A percentile compares a stretch with the other conserved stretches of the same genome.
These are phyloP conservation scores for Chenopodium berlandieri DNA, from an alignment of 148 eudicot species.

Conservation along the genomic window DNA sequence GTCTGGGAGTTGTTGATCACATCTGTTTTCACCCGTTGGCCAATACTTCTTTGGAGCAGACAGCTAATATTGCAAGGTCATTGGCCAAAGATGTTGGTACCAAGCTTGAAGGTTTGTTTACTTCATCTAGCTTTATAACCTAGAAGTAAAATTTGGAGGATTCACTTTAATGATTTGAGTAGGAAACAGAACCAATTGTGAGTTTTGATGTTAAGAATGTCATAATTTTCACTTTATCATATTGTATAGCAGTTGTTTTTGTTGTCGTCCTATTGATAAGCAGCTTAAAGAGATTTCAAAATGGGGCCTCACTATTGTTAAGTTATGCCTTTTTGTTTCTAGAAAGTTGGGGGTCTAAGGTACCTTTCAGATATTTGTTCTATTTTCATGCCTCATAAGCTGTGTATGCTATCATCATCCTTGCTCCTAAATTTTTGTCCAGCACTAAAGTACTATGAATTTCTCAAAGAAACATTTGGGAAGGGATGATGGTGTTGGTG, in stretches of 20 bases:
- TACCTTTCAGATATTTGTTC: neutral
- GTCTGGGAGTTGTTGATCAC: conserved; percentile 92
- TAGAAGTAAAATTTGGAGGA: neutral
- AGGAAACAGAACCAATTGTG: neutral
- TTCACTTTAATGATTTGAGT: neutral
- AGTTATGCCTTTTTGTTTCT: neutral
- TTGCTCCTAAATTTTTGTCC: neutral
- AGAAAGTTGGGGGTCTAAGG: neutral
- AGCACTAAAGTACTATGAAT: neutral
- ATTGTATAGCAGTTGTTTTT: neutral
- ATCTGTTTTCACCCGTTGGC: conserved; percentile 79
- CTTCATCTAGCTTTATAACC: neutral
- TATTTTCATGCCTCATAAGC: neutral
- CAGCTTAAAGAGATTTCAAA: neutral
- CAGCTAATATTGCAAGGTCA: conserved; percentile 57
- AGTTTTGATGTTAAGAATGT: too few species aligned
- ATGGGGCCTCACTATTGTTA: neutral
- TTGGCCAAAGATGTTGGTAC: conserved; percentile 74
- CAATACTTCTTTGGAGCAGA: conserved; percentile 46
- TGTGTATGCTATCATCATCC: neutral
- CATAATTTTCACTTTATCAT: too few species aligned
- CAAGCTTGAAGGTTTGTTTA: conserved; percentile 54
- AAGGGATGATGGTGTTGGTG: neutral
- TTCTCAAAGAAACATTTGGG: neutral
- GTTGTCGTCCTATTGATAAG: neutral